phyloP scores from a whole-genome alignment of 2,329 filamentous ascomycete species.

The Ophiocordyceps camponoti-floridani region DNA sequence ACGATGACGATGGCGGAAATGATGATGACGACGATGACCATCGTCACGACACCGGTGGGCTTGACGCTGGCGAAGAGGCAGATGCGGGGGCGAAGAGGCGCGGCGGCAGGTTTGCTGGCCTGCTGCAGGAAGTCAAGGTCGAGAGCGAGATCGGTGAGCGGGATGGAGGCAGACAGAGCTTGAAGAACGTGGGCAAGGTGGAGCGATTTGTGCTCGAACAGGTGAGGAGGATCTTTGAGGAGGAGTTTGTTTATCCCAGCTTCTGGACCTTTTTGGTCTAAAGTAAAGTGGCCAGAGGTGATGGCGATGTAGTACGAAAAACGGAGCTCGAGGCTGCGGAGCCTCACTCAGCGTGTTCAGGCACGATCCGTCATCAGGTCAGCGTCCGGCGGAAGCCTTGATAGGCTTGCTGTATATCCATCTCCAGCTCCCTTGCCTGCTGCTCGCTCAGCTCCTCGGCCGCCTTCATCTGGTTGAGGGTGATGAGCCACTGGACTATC shows the following conservation, averaged over 20 bases:
- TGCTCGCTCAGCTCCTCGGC: constrained; percentile 79
- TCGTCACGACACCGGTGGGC: too few relatives aligned
- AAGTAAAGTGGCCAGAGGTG: constrained; percentile 1
- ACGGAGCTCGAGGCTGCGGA: neutral
- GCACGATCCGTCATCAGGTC: constrained; percentile 18
- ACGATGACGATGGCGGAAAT: neutral
- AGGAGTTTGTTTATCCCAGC: constrained; percentile 95
- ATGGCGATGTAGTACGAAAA: neutral
- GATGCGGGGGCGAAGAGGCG: constrained; percentile 8
- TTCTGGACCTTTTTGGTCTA: constrained; percentile 95
- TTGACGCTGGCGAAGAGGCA: constrained; percentile 8
- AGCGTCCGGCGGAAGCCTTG: constrained; percentile 79
- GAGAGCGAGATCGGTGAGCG: constrained; percentile 95
- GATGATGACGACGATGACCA: too few relatives aligned
- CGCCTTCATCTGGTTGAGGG: constrained; percentile 93
- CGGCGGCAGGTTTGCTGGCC: constrained; percentile 39
- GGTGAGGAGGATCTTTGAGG: constrained; percentile 91
- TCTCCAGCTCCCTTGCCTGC: constrained; percentile 72
- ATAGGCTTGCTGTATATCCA: constrained; percentile 90
- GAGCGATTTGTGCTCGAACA: constrained; percentile 95
- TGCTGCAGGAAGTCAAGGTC: constrained; percentile 76
- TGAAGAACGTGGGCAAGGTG: constrained; percentile 98
- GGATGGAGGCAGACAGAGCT: constrained; percentile 77
- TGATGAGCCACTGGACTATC: constrained; percentile 97
- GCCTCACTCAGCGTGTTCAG: neutral